Evolutionary conservation across 805 yeast species (phyloP), one percentile per base, ranked within the genome.

Genomic region (Sugiyamaella boreocaroliniensis): DNA sequence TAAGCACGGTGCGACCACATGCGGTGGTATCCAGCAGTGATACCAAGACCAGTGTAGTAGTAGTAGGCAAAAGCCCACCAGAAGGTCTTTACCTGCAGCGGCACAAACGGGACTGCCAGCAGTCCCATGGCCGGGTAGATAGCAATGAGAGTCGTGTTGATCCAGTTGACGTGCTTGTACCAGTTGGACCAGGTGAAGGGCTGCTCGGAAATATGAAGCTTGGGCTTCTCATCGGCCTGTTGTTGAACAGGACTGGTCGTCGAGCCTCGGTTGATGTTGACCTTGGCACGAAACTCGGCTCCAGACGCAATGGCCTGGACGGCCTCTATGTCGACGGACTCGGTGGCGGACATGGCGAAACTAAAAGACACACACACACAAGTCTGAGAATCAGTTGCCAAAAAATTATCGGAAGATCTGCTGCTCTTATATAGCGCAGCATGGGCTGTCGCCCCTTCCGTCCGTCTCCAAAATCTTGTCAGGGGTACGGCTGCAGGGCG

Each of bases 1-100:
- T 80, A 80, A 6, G 85, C 64, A 42, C 82, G 72, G 64, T 82
- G 88, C 1, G 95, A 76, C 76, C 78, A 87, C 54, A 83, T 76
- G 46, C 96, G 74, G 65, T 88, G 96, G 70, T 89, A 88, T 2
- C 95, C 87, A 14, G 89, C 86, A 46, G 90, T 86, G 62, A 88
- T 80, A 41, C 89, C 80, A n/a, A 86, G 60, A 22, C 88, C 82
- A 12, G 88, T 78, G 53, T 80, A 62, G 18, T 73, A 60, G 66
- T 86, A 88, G 64, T 82, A 76, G 47, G 73, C 57, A 12, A 82
- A 50, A 1, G 82, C 76, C 63, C 84, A 78, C 16, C 73, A 60
- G 1, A 81, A 60, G 1, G 95, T 85, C 62, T 74, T 74, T 50
- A 55, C 42, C 47, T 70, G 69, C 40, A 85, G 76, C 0, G 79